These are phyloP conservation scores for Dalbergia cultrata DNA, from an alignment of 306 rosid species.

Conservation along the genomic window DNA sequence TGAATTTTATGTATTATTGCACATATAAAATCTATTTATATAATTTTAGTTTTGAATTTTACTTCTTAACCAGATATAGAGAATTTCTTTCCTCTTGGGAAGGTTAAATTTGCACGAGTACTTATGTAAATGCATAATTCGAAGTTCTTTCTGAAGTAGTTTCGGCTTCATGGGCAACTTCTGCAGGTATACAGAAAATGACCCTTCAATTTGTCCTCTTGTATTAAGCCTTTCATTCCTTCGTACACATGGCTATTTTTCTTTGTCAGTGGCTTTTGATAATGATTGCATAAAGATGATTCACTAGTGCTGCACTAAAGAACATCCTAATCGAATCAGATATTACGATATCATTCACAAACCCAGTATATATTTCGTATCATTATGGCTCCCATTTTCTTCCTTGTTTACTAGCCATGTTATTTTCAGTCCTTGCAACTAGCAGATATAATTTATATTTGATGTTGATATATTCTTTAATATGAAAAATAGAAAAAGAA, in stretches of 20 bases:
- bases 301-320: slow-evolving; percentile 43
- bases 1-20: too few species aligned
- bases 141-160: neutral
- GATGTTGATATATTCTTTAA: neutral
- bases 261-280: slow-evolving; percentile 31
- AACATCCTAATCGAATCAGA: slow-evolving; percentile 31
- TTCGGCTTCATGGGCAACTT: neutral
- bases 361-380: slow-evolving; percentile 13
- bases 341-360: neutral
- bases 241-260: slow-evolving; percentile 36
- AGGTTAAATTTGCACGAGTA: neutral
- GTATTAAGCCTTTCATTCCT: slow-evolving; percentile 5
- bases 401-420: neutral
- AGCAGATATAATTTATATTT: neutral
- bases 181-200: neutral
- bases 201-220: slow-evolving; percentile 24
- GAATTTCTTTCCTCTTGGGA: neutral
- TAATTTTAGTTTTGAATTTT: too few species aligned
- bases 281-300: slow-evolving; percentile 16
- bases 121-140: too few species aligned
- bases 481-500: neutral
- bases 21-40: too few species aligned
- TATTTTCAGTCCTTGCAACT: slow-evolving; percentile 14
- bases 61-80: too few species aligned
- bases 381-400: slow-evolving; percentile 35